phyloP scores from a whole-genome alignment of 73 alveolate species.

The Stentor roeselii region DNA sequence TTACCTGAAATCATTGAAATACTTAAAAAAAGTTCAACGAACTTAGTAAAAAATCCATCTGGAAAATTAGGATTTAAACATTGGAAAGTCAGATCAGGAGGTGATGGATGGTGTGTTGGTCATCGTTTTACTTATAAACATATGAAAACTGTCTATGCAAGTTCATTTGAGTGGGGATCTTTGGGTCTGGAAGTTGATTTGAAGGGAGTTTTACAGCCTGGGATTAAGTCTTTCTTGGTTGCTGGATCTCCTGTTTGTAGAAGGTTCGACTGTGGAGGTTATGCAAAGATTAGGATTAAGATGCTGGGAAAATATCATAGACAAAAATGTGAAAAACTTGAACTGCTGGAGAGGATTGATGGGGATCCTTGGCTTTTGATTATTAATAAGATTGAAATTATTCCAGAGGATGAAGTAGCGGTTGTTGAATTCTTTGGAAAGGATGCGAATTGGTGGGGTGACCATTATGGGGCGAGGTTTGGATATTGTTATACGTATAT shows the following conservation, averaged over 20 bases:
- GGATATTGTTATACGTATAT: slow-evolving; percentile 22
- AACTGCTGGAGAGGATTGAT: not conserved
- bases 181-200: not conserved
- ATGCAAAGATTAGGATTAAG: not conserved
- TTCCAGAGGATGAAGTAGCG: not conserved
- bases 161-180: slow-evolving; percentile 3
- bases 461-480: slow-evolving; percentile 18
- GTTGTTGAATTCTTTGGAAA: slow-evolving; percentile 1
- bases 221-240: not conserved
- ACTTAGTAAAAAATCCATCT: slow-evolving; percentile 1
- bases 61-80: not conserved
- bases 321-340: not conserved
- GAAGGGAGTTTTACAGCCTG: no score
- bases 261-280: not conserved
- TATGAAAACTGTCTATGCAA: not conserved
- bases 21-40: not conserved
- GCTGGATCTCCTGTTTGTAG: not conserved
- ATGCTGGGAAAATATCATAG: not conserved
- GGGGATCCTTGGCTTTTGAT: not conserved
- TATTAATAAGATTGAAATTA: not conserved
- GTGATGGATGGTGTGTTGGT: not conserved
- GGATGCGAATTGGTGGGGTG: slow-evolving; percentile 14
- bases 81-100: slow-evolving; percentile 6
- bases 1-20: not conserved
- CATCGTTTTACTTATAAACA: not conserved